A percentile compares a stretch with the other conserved stretches of the same genome.
Evolutionary conservation across 2,329 filamentous ascomycete species (phyloP).

Genomic region (Pyrenophora graminea): DNA sequence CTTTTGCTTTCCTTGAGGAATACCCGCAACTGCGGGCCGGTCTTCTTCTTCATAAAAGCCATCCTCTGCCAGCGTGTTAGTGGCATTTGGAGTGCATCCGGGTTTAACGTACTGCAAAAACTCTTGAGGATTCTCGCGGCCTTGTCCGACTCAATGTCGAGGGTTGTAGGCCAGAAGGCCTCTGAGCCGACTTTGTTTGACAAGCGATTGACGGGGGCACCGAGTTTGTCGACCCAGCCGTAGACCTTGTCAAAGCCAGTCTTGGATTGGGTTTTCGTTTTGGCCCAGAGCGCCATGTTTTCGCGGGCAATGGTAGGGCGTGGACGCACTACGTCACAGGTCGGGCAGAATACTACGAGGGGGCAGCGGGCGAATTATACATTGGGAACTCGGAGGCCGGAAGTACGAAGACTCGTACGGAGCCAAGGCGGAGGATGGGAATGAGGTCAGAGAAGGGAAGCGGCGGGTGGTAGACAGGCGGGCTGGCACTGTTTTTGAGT

Average conservation of each 20-base stretch:
- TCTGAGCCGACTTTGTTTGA: conserved; percentile 82
- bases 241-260: conserved; percentile 73
- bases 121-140: conserved; percentile 85
- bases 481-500: conserved; percentile 29
- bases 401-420: conserved; percentile 14
- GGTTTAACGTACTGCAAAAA: conserved; percentile 75
- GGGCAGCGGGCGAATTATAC: conserved; percentile 24
- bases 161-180: conserved; percentile 80
- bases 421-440: conserved; percentile 14
- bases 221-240: conserved; percentile 68
- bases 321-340: conserved; percentile 12
- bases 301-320: conserved; percentile 4
- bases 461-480: conserved; percentile 27
- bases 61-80: conserved; percentile 56
- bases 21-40: conserved; percentile 49
- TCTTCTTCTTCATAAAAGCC: conserved; percentile 68
- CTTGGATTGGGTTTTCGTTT: conserved; percentile 43
- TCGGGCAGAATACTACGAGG: conserved; percentile 24
- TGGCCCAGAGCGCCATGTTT: conserved; percentile 41
- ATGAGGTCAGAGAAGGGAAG: conserved; percentile 17
- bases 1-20: conserved; percentile 65
- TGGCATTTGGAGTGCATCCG: background rate
- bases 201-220: conserved; percentile 76
- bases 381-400: conserved; percentile 22
- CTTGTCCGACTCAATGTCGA: conserved; percentile 91